Percentiles rank a stretch among this genome's conserved stretches.
phyloP scores from a whole-genome alignment of 2,329 filamentous ascomycete species.

The Alternaria brassicicola region DNA sequence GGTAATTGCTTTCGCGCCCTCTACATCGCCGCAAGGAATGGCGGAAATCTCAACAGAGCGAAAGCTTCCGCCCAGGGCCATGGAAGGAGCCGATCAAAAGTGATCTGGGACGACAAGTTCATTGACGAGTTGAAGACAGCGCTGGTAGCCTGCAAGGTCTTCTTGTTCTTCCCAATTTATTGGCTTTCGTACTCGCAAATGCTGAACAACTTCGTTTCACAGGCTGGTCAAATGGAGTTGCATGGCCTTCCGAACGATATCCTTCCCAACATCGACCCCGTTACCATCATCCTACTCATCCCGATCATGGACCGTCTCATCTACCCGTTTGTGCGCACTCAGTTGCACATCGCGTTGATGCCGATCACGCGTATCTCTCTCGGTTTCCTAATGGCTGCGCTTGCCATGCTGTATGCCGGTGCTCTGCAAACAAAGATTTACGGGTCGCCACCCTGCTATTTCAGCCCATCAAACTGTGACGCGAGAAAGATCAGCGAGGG shows the following conservation, averaged over 20 bases:
- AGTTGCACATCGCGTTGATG: conserved; percentile 48
- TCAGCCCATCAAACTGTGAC: conserved; percentile 48
- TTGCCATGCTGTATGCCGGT: conserved; percentile 62
- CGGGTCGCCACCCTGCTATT: conserved; percentile 59
- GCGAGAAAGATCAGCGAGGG: conserved; percentile 41
- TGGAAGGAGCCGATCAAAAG: conserved; percentile 50
- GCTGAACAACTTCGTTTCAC: conserved; percentile 57
- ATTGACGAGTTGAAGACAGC: conserved; percentile 74
- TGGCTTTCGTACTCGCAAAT: conserved; percentile 55
- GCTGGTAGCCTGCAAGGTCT: conserved; percentile 71
- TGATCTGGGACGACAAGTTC: conserved; percentile 71
- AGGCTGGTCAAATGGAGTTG: conserved; percentile 55
- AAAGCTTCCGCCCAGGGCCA: conserved; percentile 62
- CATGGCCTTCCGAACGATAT: conserved; percentile 57
- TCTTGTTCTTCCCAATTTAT: conserved; percentile 58
- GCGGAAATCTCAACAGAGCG: conserved; percentile 63
- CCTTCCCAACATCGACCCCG: conserved; percentile 56
- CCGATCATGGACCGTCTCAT: conserved; percentile 54
- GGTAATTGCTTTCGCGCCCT: conserved; percentile 62
- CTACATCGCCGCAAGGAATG: conserved; percentile 60
- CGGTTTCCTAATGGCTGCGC: conserved; percentile 60
- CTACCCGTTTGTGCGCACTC: conserved; percentile 54
- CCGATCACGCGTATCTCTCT: conserved; percentile 62
- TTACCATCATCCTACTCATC: conserved; percentile 55
- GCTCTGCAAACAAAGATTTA: conserved; percentile 64